Evolutionary conservation across 1,284 basidiomycete genomes (phyloP).

Genomic region (Puccinia triticina): DNA sequence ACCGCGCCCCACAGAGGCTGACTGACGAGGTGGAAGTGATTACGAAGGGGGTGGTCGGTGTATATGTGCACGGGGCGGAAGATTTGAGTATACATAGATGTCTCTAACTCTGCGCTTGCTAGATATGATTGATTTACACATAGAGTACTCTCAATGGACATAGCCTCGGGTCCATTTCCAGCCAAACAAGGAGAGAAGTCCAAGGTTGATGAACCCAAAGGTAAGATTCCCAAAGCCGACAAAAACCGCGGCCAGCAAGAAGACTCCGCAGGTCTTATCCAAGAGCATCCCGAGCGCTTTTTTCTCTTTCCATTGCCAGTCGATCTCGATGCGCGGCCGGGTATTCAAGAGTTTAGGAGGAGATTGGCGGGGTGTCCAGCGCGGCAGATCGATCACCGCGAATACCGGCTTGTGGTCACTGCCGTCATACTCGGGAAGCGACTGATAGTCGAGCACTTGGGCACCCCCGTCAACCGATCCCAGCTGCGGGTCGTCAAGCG

Average conservation of each 20-base stretch:
- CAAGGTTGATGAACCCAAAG: constrained; percentile 50
- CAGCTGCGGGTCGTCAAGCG: constrained; percentile 2
- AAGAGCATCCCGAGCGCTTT: constrained; percentile 68
- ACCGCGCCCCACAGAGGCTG: too few species aligned
- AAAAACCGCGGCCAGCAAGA: constrained; percentile 73
- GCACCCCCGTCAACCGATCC: background rate
- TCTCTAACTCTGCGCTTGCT: too few species aligned
- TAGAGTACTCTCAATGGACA: background rate
- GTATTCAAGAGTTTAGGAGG: constrained; percentile 63
- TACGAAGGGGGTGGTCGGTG: too few species aligned
- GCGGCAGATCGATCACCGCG: constrained; percentile 57
- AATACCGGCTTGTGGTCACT: constrained; percentile 60
- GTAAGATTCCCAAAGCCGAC: constrained; percentile 72
- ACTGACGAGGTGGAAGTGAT: too few species aligned
- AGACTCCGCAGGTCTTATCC: constrained; percentile 73
- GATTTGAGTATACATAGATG: too few species aligned
- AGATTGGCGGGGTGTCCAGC: background rate
- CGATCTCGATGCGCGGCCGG: constrained; percentile 51
- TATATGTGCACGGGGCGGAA: too few species aligned
- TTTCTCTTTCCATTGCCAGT: constrained; percentile 65
- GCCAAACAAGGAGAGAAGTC: background rate
- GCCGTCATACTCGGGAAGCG: constrained; percentile 19
- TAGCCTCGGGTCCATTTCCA: constrained; percentile 9
- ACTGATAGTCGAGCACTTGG: constrained; percentile 29
- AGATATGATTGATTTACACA: background rate